A percentile compares a stretch with the other conserved stretches of the same genome.
Conservation (phyloP, 352 stramenopile genomes). For the Pythium oligandrum region DNA sequence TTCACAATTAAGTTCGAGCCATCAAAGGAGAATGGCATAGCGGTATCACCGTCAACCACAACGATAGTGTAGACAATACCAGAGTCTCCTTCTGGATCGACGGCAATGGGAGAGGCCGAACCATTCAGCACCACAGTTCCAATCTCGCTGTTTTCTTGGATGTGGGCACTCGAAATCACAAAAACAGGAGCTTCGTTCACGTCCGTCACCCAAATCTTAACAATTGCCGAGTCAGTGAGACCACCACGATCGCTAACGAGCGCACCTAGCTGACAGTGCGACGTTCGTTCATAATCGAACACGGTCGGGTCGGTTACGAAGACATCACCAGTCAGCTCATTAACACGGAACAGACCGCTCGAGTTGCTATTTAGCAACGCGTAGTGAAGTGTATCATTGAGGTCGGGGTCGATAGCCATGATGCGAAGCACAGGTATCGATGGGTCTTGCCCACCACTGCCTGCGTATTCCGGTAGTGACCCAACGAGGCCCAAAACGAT, state of each 20-base stretch:
- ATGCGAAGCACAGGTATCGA: constrained; percentile 19
- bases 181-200: constrained; percentile 47
- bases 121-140: constrained; percentile 22
- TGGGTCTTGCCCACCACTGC: constrained; percentile 14
- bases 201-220: constrained; percentile 34
- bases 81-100: constrained; percentile 20
- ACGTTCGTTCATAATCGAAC: constrained; percentile 41
- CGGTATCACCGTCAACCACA: not conserved
- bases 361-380: constrained; percentile 15
- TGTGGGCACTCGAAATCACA: not conserved
- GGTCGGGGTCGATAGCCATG: constrained; percentile 13
- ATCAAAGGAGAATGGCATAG: constrained; percentile 11
- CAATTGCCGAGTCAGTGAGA: constrained; percentile 15
- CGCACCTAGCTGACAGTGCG: constrained; percentile 8
- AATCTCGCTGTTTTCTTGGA: constrained; percentile 17
- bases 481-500: constrained; percentile 24
- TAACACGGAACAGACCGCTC: constrained; percentile 37
- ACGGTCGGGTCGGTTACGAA: constrained; percentile 26
- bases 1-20: constrained; percentile 2
- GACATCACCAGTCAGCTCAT: constrained; percentile 28
- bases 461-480: constrained; percentile 34
- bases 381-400: constrained; percentile 15
- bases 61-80: constrained; percentile 8
- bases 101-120: not conserved
- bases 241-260: constrained; percentile 27